phyloP scores from a whole-genome alignment of 805 yeast genomes.

The Wickerhamiella parazyma region DNA sequence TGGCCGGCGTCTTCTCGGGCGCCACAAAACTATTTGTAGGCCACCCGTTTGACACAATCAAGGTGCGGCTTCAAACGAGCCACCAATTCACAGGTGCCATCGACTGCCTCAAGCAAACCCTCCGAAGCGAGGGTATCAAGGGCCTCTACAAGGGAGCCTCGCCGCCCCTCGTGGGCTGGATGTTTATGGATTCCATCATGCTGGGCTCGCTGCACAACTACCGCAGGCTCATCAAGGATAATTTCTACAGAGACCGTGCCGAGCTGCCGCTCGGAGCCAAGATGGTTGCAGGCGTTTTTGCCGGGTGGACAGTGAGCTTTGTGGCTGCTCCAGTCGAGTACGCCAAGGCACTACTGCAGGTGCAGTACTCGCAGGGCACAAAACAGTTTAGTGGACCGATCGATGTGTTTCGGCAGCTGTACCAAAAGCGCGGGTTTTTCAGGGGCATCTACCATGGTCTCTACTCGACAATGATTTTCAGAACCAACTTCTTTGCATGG shows the following conservation, averaged over 20 bases:
- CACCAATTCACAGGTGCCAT: conserved; percentile 68
- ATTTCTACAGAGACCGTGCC: conserved; percentile 43
- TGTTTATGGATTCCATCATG: conserved; percentile 84
- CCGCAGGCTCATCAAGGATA: conserved; percentile 49
- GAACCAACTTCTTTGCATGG: conserved; percentile 80
- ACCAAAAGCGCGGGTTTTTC: conserved; percentile 39
- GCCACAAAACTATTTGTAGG: conserved; percentile 80
- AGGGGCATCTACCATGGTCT: conserved; percentile 70
- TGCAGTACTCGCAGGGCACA: conserved; percentile 69
- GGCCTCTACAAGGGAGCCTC: conserved; percentile 87
- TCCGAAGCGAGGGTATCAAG: conserved; percentile 56
- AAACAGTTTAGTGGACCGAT: conserved; percentile 64
- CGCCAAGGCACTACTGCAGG: conserved; percentile 77
- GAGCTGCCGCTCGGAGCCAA: conserved; percentile 65
- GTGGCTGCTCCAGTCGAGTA: conserved; percentile 94
- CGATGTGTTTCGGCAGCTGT: conserved; percentile 39
- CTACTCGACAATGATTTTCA: conserved; percentile 71
- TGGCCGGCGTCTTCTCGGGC: conserved; percentile 83
- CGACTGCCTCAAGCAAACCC: conserved; percentile 64
- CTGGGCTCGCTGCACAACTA: conserved; percentile 75
- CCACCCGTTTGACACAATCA: conserved; percentile 82
- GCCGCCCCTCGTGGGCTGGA: conserved; percentile 91
- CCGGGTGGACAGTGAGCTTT: conserved; percentile 85
- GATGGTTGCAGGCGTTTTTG: conserved; percentile 56
- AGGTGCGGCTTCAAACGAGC: conserved; percentile 70